phyloP scores from a whole-genome alignment of 2,329 filamentous ascomycete species.

The Bipolaris bicolor region DNA sequence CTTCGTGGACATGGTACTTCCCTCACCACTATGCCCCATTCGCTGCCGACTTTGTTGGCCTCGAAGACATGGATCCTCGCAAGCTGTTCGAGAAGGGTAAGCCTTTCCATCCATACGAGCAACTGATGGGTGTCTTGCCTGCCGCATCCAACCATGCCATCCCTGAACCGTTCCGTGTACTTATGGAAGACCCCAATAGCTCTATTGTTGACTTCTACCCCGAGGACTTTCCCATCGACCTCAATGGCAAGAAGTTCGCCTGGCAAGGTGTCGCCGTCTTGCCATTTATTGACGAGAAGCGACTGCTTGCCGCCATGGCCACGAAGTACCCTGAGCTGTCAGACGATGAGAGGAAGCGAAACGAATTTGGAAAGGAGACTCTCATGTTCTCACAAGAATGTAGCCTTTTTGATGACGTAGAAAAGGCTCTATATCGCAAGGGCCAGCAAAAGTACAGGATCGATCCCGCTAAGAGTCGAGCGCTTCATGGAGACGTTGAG shows the following conservation, averaged over 20 bases:
- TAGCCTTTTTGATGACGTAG: conserved; percentile 83
- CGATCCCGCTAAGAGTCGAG: conserved; percentile 75
- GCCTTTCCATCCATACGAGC: conserved; percentile 91
- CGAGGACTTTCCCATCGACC: conserved; percentile 87
- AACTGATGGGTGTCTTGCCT: conserved; percentile 96
- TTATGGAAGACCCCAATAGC: conserved; percentile 88
- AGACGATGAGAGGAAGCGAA: conserved; percentile 77
- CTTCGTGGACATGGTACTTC: conserved; percentile 99
- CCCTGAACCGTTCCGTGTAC: conserved; percentile 82
- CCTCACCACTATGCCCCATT: conserved; percentile 99
- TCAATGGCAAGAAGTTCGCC: conserved; percentile 97
- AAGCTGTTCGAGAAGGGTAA: conserved; percentile 83
- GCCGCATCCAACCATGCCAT: conserved; percentile 92
- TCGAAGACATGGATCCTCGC: conserved; percentile 70
- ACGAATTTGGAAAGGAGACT: conserved; percentile 79
- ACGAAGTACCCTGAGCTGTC: conserved; percentile 81
- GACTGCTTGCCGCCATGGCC: conserved; percentile 80
- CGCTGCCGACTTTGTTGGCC: conserved; percentile 87
- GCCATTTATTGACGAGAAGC: conserved; percentile 93
- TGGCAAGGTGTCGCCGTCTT: conserved; percentile 96
- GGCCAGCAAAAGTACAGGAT: conserved; percentile 68
- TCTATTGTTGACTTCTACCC: conserved; percentile 98
- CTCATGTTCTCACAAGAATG: conserved; percentile 85
- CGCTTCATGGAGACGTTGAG: conserved; percentile 78
- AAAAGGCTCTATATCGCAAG: conserved; percentile 89